Evolutionary conservation across 768 basidiomycete species (phyloP), one percentile per base, ranked within the genome.

Genomic region (Leccinellum luteum): DNA sequence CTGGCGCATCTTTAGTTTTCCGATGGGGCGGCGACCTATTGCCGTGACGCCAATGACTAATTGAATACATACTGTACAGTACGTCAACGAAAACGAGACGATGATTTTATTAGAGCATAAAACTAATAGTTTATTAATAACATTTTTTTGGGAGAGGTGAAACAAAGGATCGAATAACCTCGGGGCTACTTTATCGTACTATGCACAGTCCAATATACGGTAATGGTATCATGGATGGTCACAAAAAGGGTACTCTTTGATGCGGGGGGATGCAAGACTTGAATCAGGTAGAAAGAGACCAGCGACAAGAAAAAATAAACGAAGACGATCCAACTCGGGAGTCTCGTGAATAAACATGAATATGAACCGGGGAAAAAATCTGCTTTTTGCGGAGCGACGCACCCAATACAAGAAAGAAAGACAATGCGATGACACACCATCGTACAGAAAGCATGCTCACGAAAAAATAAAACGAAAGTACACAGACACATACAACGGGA

Each of bases 141-240:
- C 21, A 17, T 10, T 47, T n/a, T 41, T 30, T 48, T 38, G 7
- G 38, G 38, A 17, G 23, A 17, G 8, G 31, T 17, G 28, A 19
- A 48, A 41, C 56, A 19, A 28, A 30, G 28, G 27, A 23, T 57
- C 34, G 28, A 59, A 60, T 27, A 13, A 51, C 31, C 19, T 34
- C 21, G 31, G 34, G 21, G 49, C 30, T 49, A 28, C 30, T 55
- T 53, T 63, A 66, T 60, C 45, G 45, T 64, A 59, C 48, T 52
- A 66, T 62, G 56, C 57, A 65, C 60, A 59, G n/a, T 27, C 19
- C 21, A 28, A 28, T 41, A 41, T 65, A 58, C 52, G 45, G 54
- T 65, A 62, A 28, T 60, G 58, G 65, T 66, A 65, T 59, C 52
- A 50, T 51, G 28, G 4, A 53, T 49, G 7, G 27, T 27, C 25